Base-by-base conservation (phyloP, 257 asterid species). In the Nicotiana tabacum region DNA sequence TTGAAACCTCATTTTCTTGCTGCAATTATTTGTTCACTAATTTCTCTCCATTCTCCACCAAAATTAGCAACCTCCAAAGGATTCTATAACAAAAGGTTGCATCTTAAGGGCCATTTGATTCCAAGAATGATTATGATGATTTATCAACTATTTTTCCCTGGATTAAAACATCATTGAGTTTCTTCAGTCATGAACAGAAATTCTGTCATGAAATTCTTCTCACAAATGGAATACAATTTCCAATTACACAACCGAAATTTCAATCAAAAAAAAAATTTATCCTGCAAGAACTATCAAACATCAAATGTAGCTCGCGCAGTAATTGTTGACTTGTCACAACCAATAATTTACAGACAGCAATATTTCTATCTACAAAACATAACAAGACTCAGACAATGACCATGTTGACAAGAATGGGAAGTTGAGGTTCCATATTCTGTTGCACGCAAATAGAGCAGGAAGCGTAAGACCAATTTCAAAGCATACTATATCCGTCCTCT, bases 401-500 rank as follows among this genome's bases (percentile, higher is more conserved):
- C 13, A 65, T 29, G 39, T 29, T 35, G 11, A 37, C 33, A 12
- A 72, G 60, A 12, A 16, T 48, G 43, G 43, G 29, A 51, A 13
- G 80, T 51, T 74, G 43, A 72, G 15, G 62, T 15, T 48, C 27
- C 43, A 76, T 27, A 27, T 76, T 48, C 62, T 76, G 27, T 15
- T 51, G 80, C 18, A 48, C 80, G 53, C 64, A 27, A 51, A 74
- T 35, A 27, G 29, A 13, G 27, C 24, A 76, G 64, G 80, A 76
- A 51, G 64, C 43, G 7, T 13, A 13, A 48, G 4, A 15, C 0
- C 64, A 7, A 51, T 76, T 15, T 84, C 88, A 95, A 72, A 92
- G 83, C 92, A 82, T 86, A 69, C 82, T 86, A 87, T 93, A 95
- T 57, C 91, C 92, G 33, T 91, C 95, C 57, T 92, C 93, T 11